Conservation (phyloP, 2,329 filamentous ascomycete genomes). For the Xylaria sp. region DNA sequence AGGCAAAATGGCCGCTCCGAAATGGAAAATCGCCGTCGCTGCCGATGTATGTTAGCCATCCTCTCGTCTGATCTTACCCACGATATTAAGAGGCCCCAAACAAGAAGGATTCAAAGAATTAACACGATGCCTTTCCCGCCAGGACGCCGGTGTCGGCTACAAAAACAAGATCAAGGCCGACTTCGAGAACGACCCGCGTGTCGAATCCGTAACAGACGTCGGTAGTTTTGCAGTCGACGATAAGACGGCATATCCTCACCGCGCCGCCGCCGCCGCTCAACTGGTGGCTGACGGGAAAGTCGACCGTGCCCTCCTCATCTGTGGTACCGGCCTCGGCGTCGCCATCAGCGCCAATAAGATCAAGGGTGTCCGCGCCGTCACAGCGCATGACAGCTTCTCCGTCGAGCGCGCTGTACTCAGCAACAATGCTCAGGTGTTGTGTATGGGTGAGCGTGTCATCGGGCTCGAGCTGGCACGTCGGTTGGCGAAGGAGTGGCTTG, state of each 20-base stretch:
- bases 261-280: slow-evolving; percentile 77
- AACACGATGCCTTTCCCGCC: neutral
- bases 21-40: slow-evolving; percentile 65
- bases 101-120: neutral
- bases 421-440: slow-evolving; percentile 89
- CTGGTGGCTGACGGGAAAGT: slow-evolving; percentile 71
- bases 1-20: slow-evolving; percentile 56
- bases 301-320: slow-evolving; percentile 84
- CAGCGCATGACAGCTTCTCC: slow-evolving; percentile 86
- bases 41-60: slow-evolving; percentile 58
- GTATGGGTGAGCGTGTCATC: slow-evolving; percentile 85
- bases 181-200: slow-evolving; percentile 73
- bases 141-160: slow-evolving; percentile 81
- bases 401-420: slow-evolving; percentile 84
- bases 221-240: slow-evolving; percentile 74
- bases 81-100: no score
- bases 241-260: slow-evolving; percentile 84
- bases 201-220: slow-evolving; percentile 77
- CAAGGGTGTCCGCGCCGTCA: slow-evolving; percentile 85
- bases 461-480: slow-evolving; percentile 83
- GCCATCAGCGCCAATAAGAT: slow-evolving; percentile 93
- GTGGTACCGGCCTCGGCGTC: slow-evolving; percentile 87
- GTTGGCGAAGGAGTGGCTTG: slow-evolving; percentile 83
- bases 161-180: slow-evolving; percentile 81
- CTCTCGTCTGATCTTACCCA: neutral